A percentile compares a stretch with the other conserved stretches of the same genome.
phyloP scores from a whole-genome alignment of 805 yeast genomes.

The Candida railenensis region DNA sequence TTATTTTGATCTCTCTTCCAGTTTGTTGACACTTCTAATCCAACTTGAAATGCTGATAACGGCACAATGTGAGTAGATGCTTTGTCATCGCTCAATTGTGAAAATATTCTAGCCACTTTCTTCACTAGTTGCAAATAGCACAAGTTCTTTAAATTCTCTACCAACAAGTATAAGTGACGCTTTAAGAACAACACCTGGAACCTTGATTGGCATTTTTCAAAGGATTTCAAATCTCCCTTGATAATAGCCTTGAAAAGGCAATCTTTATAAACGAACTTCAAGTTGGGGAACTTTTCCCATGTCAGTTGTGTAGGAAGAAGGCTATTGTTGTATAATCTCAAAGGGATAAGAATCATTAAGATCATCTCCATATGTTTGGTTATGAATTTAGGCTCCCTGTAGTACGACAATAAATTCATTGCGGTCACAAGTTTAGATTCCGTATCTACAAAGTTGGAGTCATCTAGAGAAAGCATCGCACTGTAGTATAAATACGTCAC shows the following conservation, averaged over 20 bases:
- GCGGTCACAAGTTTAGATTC: conserved; percentile 55
- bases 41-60: conserved; percentile 43
- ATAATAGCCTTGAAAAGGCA: conserved; percentile 48
- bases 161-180: conserved; percentile 58
- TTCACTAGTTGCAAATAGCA: conserved; percentile 54
- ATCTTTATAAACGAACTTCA: conserved; percentile 42
- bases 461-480: conserved; percentile 65
- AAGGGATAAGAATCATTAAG: conserved; percentile 61
- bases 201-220: conserved; percentile 32
- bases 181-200: conserved; percentile 17
- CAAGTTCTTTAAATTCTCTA: conserved; percentile 50
- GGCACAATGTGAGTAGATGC: conserved; percentile 34
- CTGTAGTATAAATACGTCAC: conserved; percentile 67
- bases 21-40: conserved; percentile 34
- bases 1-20: conserved; percentile 5
- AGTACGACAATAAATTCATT: conserved; percentile 28
- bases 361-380: conserved; percentile 44
- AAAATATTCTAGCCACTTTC: conserved; percentile 24
- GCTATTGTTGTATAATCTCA: conserved; percentile 50
- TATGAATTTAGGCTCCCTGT: conserved; percentile 13
- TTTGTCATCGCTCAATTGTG: conserved; percentile 21
- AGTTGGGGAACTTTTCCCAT: conserved; percentile 41
- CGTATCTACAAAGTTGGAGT: conserved; percentile 55
- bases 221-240: conserved; percentile 56
- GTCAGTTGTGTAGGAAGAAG: conserved; percentile 43